Base-by-base conservation (phyloP, 2,329 filamentous ascomycete species). In the Beauveria bassiana region DNA sequence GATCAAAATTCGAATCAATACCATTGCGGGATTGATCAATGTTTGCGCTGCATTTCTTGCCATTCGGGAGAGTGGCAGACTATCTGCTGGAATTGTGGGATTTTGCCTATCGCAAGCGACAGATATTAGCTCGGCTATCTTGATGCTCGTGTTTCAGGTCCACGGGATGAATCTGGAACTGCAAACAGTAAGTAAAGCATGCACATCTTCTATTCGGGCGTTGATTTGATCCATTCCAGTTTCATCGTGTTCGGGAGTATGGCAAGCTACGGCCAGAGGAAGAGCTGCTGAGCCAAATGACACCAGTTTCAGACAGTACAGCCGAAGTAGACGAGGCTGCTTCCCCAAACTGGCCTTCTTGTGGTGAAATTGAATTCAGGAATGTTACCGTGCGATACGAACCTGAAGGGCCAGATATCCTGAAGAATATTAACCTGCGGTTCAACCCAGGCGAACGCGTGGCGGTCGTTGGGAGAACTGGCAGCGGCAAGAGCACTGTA, bases 401-500 rank as follows among this genome's bases (percentile, higher is more conserved):
- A 61, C 55, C 72, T 24, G 71, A 81, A 62, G 72, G 79, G 16
- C 73, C 75, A 47, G 75, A 81, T 59, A 78, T 84, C 42, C 72
- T 84, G 28, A 79, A 78, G 40, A 70, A 81, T 40, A 71, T 84
- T 58, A 81, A 77, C 62, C 73, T 83, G 45, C 76, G 75, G 38
- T 80, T 83, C 65, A 76, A 74, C 8, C 88, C 87, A 0, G 89
- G 91, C 1, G 88, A 89, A 59, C 87, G 88, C 57, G 90, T 90
- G 1, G 91, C 90, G 0, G 80, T 96, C 22, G 88, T 93, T 14
- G 91, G 91, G 3, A 84, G 91, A 12, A 96, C 91, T 0, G 87
- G 89, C 0, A 91, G 88, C 4, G 91, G 91, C 4, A 96, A 96
- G 73, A 91, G 87, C 54, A 96, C 91, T 0, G 81, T 93, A 70